Conservation (phyloP, 768 basidiomycete species). For the Xerocomus potaroensis region DNA sequence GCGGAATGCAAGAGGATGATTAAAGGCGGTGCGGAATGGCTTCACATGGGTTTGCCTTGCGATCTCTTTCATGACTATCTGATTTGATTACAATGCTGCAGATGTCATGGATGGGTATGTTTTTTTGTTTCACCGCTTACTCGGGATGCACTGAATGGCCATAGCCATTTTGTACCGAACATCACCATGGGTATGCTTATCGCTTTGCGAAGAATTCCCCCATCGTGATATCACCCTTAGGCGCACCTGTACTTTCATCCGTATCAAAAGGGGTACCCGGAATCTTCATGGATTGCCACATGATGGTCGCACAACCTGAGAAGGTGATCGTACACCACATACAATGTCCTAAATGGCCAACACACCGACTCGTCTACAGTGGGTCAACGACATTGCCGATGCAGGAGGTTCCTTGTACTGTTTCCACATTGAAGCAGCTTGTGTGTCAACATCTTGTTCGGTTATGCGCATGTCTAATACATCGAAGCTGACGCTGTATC, state of each 20-base stretch:
- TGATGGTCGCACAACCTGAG: conserved; percentile 97
- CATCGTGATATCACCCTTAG: conserved; percentile 36
- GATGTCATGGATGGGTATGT: conserved; percentile 97
- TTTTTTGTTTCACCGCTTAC: background rate
- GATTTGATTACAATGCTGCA: conserved; percentile 30
- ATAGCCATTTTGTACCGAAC: conserved; percentile 95
- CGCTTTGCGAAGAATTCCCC: background rate
- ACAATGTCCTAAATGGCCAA: background rate
- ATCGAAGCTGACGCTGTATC: conserved; percentile 61
- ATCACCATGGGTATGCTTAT: conserved; percentile 84
- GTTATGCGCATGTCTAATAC: conserved; percentile 14
- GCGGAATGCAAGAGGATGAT: conserved; percentile 98
- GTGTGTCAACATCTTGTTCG: conserved; percentile 40
- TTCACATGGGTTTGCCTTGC: conserved; percentile 78
- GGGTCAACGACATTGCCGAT: conserved; percentile 94
- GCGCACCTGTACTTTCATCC: conserved; percentile 82
- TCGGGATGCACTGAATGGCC: conserved; percentile 4
- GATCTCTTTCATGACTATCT: conserved; percentile 7
- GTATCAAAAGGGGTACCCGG: conserved; percentile 84
- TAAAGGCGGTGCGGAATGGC: conserved; percentile 91
- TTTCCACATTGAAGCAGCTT: conserved; percentile 93
- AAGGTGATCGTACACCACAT: conserved; percentile 46
- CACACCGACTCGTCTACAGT: conserved; percentile 44
- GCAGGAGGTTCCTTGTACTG: conserved; percentile 95
- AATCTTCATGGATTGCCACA: conserved; percentile 99